These are phyloP conservation scores for Hyaloperonospora brassicae DNA, from an alignment of 352 stramenopile genomes.

Conservation along the genomic window DNA sequence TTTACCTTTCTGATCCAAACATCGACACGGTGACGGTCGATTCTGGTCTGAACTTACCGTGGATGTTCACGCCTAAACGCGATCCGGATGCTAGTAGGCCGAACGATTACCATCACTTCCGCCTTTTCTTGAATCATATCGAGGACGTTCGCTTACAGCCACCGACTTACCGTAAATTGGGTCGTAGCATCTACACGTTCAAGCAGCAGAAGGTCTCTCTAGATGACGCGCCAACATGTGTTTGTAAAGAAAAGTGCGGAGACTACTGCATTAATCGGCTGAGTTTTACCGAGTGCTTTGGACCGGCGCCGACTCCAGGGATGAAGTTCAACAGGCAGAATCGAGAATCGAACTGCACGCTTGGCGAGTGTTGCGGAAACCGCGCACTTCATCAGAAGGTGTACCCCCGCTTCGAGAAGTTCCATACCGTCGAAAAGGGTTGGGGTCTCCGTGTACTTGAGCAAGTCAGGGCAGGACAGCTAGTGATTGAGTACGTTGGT, in stretches of 20 bases:
- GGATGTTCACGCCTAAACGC: slow-evolving; percentile 70
- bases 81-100: slow-evolving; percentile 42
- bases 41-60: slow-evolving; percentile 61
- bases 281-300: slow-evolving; percentile 89
- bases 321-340: slow-evolving; percentile 67
- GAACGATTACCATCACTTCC: slow-evolving; percentile 74
- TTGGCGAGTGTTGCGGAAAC: slow-evolving; percentile 89
- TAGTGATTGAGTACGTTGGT: slow-evolving; percentile 93
- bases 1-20: slow-evolving; percentile 53
- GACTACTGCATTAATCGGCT: slow-evolving; percentile 93
- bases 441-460: slow-evolving; percentile 86
- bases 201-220: slow-evolving; percentile 69
- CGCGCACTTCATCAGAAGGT: slow-evolving; percentile 78
- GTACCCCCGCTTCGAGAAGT: slow-evolving; percentile 65
- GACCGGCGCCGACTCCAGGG: slow-evolving; percentile 45
- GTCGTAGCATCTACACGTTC: slow-evolving; percentile 80
- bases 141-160: slow-evolving; percentile 69
- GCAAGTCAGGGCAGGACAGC: slow-evolving; percentile 66
- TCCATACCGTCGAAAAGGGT: slow-evolving; percentile 84
- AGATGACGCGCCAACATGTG: slow-evolving; percentile 70
- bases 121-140: slow-evolving; percentile 52
- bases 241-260: slow-evolving; percentile 70
- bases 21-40: slow-evolving; percentile 72
- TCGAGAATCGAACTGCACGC: slow-evolving; percentile 84
- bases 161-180: slow-evolving; percentile 66